A percentile compares a stretch with the other conserved stretches of the same genome.
Evolutionary conservation across 192 early-diverging fungal genomes (phyloP).

Genomic region (Coemansia sp.): DNA sequence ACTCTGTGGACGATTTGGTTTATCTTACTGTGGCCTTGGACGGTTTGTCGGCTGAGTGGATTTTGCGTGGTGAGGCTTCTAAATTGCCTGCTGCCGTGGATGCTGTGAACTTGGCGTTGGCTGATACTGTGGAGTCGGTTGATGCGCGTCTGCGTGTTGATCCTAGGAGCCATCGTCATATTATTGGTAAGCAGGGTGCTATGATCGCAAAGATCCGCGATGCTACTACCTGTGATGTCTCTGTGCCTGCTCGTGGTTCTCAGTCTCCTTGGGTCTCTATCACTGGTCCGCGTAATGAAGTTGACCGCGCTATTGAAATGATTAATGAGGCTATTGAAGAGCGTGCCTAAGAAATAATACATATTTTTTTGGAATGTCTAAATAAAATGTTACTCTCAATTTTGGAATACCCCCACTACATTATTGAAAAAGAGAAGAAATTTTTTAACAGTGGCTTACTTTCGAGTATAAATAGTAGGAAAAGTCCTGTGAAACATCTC

Average conservation of each 20-base stretch:
- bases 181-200: constrained; percentile 76
- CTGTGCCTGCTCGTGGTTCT: constrained; percentile 59
- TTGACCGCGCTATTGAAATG: constrained; percentile 38
- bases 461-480: no score
- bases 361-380: no score
- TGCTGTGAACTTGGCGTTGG: constrained; percentile 25
- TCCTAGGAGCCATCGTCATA: constrained; percentile 61
- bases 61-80: constrained; percentile 58
- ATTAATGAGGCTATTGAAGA: constrained; percentile 45
- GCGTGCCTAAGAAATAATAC: constrained; percentile 33
- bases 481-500: no score
- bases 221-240: constrained; percentile 65
- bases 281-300: constrained; percentile 26
- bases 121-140: background rate
- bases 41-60: constrained; percentile 49
- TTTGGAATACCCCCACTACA: no score
- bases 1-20: constrained; percentile 17
- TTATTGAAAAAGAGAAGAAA: no score
- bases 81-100: constrained; percentile 54
- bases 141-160: constrained; percentile 56
- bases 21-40: constrained; percentile 24
- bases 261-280: constrained; percentile 30
- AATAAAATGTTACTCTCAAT: no score
- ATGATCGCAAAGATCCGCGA: constrained; percentile 73
- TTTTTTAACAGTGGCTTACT: no score